Percentiles rank a stretch among this genome's conserved stretches.
Evolutionary conservation across 768 basidiomycete genomes (phyloP).

Genomic region (Suillus hirtellus): DNA sequence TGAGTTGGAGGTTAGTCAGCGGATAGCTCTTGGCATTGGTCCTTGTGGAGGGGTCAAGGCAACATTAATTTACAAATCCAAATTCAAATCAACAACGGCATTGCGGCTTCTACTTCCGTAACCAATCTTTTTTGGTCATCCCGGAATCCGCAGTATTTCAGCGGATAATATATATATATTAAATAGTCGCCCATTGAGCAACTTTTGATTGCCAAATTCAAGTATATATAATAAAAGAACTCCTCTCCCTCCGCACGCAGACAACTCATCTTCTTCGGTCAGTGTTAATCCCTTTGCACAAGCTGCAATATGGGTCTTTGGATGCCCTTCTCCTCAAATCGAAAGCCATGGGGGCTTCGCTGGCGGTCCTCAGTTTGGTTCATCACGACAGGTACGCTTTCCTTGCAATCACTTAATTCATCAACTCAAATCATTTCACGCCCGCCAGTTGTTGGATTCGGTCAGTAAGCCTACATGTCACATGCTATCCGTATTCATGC

Average conservation of each 20-base stretch:
- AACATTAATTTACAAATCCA: too few species aligned
- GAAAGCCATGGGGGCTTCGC: conserved; percentile 44
- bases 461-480: conserved; percentile 30
- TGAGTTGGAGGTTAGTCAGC: too few species aligned
- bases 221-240: conserved; percentile 2
- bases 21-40: too few species aligned
- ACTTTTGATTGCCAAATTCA: conserved; percentile 3
- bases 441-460: conserved; percentile 46
- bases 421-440: conserved; percentile 8
- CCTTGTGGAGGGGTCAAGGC: too few species aligned
- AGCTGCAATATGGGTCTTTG: background rate
- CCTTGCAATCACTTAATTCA: background rate
- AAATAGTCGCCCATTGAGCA: conserved; percentile 1
- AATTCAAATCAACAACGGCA: too few species aligned
- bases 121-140: too few species aligned
- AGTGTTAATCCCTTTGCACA: conserved; percentile 10
- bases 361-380: conserved; percentile 64
- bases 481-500: background rate
- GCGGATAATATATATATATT: background rate
- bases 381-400: conserved; percentile 43
- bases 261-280: conserved; percentile 12
- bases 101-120: too few species aligned
- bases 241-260: background rate
- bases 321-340: background rate
- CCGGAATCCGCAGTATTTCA: too few species aligned